Conservation (phyloP, 371 early-diverging fungal genomes). For the Mucor plumbeus region DNA sequence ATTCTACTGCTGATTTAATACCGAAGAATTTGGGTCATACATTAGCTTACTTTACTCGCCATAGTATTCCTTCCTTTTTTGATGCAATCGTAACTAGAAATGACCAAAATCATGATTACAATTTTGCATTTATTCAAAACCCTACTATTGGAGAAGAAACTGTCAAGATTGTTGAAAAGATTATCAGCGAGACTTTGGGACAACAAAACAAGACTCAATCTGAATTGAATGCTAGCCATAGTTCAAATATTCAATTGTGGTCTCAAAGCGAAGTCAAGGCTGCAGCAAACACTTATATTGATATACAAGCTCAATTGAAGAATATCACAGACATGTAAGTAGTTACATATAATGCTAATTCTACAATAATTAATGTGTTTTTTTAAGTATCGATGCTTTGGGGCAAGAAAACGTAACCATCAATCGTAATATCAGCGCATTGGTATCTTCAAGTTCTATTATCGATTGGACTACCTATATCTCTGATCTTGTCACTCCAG, state of each 20-base stretch:
- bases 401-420: no score
- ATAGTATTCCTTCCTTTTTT: not conserved
- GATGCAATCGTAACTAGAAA: not conserved
- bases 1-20: not conserved
- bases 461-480: slow-evolving; percentile 9
- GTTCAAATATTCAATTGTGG: not conserved
- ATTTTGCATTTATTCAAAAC: not conserved
- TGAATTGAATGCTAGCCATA: not conserved
- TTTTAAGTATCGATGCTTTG: not conserved
- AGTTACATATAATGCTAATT: not conserved
- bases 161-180: not conserved
- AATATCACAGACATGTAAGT: not conserved
- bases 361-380: not conserved
- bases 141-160: not conserved
- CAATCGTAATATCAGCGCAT: not conserved
- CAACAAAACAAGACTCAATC: not conserved
- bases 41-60: not conserved
- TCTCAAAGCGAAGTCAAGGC: not conserved
- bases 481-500: not conserved
- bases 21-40: not conserved
- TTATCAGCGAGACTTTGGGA: not conserved
- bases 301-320: not conserved
- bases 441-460: not conserved
- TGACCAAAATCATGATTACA: not conserved
- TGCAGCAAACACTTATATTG: not conserved